Percentiles rank a stretch among this genome's conserved stretches.
Evolutionary conservation across 2,329 filamentous ascomycete species (phyloP).

Genomic region (Celoporthe dispersa): DNA sequence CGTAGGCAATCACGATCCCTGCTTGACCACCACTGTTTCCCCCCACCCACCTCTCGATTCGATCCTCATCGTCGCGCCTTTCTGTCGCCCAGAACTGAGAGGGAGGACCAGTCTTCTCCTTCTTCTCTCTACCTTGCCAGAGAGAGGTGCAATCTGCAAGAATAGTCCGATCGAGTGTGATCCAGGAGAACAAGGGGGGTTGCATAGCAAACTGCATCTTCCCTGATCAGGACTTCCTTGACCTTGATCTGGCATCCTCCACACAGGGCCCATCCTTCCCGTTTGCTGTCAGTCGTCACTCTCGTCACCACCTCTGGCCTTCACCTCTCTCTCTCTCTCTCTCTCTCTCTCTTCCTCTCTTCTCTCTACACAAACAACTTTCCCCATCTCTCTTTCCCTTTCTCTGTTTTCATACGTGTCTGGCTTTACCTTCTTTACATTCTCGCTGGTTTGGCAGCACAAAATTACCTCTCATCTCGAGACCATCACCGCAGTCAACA

Average conservation of each 20-base stretch:
- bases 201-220: background rate
- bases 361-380: background rate
- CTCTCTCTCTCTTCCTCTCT: background rate
- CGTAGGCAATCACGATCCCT: constrained; percentile 9
- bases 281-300: background rate
- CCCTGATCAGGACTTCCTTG: background rate
- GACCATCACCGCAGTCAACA: background rate
- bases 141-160: background rate
- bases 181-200: background rate
- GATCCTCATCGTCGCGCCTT: constrained; percentile 5
- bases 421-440: background rate
- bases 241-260: constrained; percentile 1
- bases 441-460: constrained; percentile 12
- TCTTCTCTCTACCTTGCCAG: background rate
- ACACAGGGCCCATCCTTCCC: constrained; percentile 3
- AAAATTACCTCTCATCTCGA: constrained; percentile 7
- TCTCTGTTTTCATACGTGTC: background rate
- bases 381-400: background rate
- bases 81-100: background rate
- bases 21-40: background rate
- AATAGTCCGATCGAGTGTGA: background rate
- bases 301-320: background rate
- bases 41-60: background rate
- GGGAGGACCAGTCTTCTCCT: background rate
- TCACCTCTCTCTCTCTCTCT: background rate